These are phyloP conservation scores for Aspergillus avenaceus DNA, from an alignment of 495 filamentous ascomycete species.

Conservation along the genomic window DNA sequence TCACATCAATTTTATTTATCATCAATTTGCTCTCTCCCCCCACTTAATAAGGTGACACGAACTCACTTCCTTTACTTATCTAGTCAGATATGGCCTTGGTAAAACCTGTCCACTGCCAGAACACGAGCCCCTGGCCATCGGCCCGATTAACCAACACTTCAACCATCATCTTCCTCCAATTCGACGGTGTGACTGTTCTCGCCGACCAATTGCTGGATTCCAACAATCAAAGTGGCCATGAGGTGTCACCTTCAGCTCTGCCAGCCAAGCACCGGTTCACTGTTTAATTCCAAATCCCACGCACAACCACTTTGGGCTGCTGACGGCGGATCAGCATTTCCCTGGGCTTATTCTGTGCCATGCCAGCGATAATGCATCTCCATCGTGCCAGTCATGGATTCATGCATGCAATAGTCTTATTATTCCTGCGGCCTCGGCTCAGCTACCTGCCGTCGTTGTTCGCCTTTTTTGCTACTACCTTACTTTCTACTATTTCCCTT, in stretches of 20 bases:
- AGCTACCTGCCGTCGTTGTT: no score
- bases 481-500: no score
- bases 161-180: background rate
- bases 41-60: background rate
- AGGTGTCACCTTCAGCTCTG: background rate
- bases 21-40: no score
- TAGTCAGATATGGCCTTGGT: background rate
- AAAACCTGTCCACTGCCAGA: background rate
- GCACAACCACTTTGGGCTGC: constrained; percentile 1
- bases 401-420: background rate
- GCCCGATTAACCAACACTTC: background rate
- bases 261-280: background rate
- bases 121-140: background rate
- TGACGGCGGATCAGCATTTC: constrained; percentile 2
- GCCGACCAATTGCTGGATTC: background rate
- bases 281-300: constrained; percentile 1
- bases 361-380: background rate
- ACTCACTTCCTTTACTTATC: background rate
- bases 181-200: background rate
- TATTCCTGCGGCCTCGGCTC: no score
- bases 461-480: no score
- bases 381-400: background rate
- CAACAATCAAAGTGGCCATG: background rate
- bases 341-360: background rate
- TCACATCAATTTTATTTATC: no score